These are phyloP conservation scores for Epichloe hybrida DNA, from an alignment of 2,329 filamentous ascomycete species.

Conservation along the genomic window DNA sequence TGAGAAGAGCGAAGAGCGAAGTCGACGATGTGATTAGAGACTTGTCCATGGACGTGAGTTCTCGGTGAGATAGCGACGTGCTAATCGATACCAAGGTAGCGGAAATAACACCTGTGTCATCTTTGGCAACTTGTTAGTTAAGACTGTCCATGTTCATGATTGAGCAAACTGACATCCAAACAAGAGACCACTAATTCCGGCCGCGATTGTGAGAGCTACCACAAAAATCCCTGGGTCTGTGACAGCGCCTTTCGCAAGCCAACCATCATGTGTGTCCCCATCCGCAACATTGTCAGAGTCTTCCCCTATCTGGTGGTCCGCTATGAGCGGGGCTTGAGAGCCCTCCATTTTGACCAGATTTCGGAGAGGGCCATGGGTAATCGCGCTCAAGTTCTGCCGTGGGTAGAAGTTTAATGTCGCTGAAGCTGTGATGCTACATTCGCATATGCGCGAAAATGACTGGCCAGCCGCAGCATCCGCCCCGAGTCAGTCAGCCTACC, in stretches of 20 bases:
- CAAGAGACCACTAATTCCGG: slow-evolving; percentile 52
- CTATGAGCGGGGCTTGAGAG: slow-evolving; percentile 26
- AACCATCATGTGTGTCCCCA: slow-evolving; percentile 11
- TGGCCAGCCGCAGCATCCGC: no score
- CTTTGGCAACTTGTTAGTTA: slow-evolving; percentile 19
- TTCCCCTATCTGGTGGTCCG: slow-evolving; percentile 14
- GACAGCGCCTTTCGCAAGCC: slow-evolving; percentile 15
- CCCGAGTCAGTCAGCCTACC: no score
- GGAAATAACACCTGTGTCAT: slow-evolving; percentile 57
- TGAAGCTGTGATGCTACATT: no score
- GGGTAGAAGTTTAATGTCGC: no score
- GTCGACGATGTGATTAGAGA: slow-evolving; percentile 60
- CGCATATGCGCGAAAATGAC: no score
- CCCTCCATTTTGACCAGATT: slow-evolving; percentile 18
- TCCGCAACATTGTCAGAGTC: slow-evolving; percentile 19
- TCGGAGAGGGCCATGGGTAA: neutral
- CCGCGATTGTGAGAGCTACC: slow-evolving; percentile 48
- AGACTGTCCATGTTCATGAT: neutral
- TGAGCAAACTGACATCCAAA: slow-evolving; percentile 45
- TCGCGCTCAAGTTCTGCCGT: neutral
- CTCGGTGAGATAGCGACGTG: slow-evolving; percentile 40
- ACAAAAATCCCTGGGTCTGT: slow-evolving; percentile 37
- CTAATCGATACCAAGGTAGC: slow-evolving; percentile 53
- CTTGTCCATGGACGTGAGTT: slow-evolving; percentile 50
- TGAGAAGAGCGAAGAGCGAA: slow-evolving; percentile 49